phyloP scores from a whole-genome alignment of 2,329 filamentous ascomycete genomes.

The Colletotrichum liriopes region DNA sequence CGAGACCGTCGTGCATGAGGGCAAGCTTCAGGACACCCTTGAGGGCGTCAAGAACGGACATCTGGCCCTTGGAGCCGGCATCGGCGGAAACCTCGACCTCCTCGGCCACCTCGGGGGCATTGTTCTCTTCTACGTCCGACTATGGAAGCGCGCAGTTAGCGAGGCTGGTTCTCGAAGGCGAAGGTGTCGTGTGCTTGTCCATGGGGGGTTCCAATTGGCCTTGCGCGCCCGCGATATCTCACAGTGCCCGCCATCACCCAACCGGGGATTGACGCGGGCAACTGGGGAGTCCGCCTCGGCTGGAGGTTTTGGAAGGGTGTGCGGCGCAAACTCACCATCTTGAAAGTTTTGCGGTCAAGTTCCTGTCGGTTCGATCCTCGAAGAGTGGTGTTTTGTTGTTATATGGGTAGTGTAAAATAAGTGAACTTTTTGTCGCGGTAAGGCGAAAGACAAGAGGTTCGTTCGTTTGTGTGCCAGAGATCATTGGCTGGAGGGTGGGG shows the following conservation, averaged over 20 bases:
- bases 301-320: neutral
- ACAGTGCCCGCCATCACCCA: neutral
- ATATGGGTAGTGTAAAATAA: constrained; percentile 53
- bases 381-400: constrained; percentile 66
- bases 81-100: constrained; percentile 98
- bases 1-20: constrained; percentile 99
- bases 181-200: neutral
- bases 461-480: constrained; percentile 21
- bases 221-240: neutral
- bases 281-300: neutral
- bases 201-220: constrained; percentile 10
- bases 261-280: neutral
- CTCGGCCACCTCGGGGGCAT: constrained; percentile 84
- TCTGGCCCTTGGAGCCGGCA: constrained; percentile 89
- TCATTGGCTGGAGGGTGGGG: constrained; percentile 37
- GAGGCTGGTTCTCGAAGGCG: constrained; percentile 11
- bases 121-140: constrained; percentile 99
- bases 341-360: constrained; percentile 64
- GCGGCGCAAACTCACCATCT: constrained; percentile 69
- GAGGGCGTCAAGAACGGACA: constrained; percentile 98
- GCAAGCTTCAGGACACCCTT: constrained; percentile 99
- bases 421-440: constrained; percentile 45
- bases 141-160: constrained; percentile 56
- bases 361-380: constrained; percentile 77
- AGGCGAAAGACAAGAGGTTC: constrained; percentile 26